phyloP scores from a whole-genome alignment of 1,284 basidiomycete species.

The Moesziomyces sp. region DNA sequence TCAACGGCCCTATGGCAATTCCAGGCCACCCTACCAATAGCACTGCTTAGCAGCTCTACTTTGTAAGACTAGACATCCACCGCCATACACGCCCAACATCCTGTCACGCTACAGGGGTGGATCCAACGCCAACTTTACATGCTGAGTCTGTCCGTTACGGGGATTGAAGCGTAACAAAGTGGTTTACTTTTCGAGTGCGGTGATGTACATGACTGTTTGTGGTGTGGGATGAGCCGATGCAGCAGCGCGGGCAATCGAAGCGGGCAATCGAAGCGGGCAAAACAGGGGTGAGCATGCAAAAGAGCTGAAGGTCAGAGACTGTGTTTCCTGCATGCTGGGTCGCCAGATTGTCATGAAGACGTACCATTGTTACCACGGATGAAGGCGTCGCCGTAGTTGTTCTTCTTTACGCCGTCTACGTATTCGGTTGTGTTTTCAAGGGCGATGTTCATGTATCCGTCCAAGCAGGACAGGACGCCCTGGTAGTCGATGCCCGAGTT shows the following conservation, averaged over 20 bases:
- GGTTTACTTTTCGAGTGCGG: conserved; percentile 43
- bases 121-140: too few relatives aligned
- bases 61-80: too few relatives aligned
- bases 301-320: background rate
- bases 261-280: background rate
- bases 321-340: too few relatives aligned
- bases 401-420: conserved; percentile 85
- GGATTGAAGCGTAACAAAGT: background rate
- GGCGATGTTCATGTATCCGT: conserved; percentile 95
- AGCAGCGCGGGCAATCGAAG: too few relatives aligned
- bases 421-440: conserved; percentile 96
- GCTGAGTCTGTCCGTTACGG: background rate
- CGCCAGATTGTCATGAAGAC: conserved; percentile 44
- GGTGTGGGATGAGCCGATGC: background rate
- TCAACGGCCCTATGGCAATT: background rate
- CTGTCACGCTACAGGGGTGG: too few relatives aligned
- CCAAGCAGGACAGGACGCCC: conserved; percentile 92
- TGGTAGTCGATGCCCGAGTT: conserved; percentile 97
- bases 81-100: too few relatives aligned
- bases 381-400: conserved; percentile 92
- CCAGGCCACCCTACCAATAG: background rate
- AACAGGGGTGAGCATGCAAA: too few relatives aligned
- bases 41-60: too few relatives aligned
- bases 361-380: conserved; percentile 95
- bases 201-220: conserved; percentile 51